Base-by-base conservation (phyloP, 148 eudicot species). In the Vaccinium vitisidaea region DNA sequence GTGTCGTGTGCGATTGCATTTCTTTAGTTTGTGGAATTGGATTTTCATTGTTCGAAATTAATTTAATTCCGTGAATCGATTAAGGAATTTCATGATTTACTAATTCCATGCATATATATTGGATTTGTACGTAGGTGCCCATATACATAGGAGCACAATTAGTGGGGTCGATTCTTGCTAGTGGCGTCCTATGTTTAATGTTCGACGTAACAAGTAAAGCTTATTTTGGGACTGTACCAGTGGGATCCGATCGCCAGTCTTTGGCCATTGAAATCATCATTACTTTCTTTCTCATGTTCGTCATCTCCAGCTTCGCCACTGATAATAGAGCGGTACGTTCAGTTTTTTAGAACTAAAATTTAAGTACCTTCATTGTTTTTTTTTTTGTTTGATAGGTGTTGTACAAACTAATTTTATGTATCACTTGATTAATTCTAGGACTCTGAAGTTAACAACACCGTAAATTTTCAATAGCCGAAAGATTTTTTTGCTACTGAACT, bases 241-340 rank as follows among this genome's bases (percentile, higher is more conserved):
- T 65, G 18, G 99, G 94, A 39, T 90, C 98, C 1, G 54, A 88
- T 52, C 59, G 15, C 0, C 99, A 96, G 81, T 92, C 99, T 14
- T 81, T 96, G 0, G 90, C 82, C 23, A 89, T 92, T 11, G 99
- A 96, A 84, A 92, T 96, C 32, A 48, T 96, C 84, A 90, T 92
- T 54, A 87, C 95, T 21, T 96, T 96, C 86, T 89, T 94, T 63
- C 84, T 96, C 32, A 93, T 96, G 98, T 96, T 96, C 43, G 93
- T 92, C 69, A 84, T 96, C 21, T 96, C 92, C 6, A 95, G 95
- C 5, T 95, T 93, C 10, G 88, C 91, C 0, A 93, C 97, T 2
- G 99, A 96, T 83, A 83, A 65, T 53, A 82, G 95, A 76, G 94
- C 99, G n/a, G 99, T 96, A 86, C 54, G 91, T 89, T 7, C 1